These are phyloP conservation scores for Chimonanthus salicifolius DNA, from an alignment of 164 flowering plant species.

Conservation along the genomic window DNA sequence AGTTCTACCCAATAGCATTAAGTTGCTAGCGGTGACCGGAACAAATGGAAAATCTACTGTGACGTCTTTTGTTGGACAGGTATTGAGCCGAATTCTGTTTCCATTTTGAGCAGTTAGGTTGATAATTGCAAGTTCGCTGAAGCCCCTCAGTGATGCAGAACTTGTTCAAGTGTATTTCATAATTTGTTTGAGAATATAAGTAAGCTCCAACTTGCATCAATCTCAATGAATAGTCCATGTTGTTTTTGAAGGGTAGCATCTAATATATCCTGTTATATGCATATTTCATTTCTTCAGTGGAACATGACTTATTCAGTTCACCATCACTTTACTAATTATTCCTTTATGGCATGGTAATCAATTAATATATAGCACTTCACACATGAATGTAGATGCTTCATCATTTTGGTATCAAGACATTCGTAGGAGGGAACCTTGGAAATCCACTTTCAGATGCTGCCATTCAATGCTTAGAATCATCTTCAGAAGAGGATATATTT, in stretches of 20 bases:
- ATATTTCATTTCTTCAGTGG: not conserved
- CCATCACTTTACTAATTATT: not conserved
- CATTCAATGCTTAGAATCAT: conserved; percentile 20
- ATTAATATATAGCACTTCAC: not conserved
- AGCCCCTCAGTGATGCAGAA: not conserved
- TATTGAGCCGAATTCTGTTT: not conserved
- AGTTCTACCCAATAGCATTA: conserved; percentile 24
- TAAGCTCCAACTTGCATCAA: not conserved
- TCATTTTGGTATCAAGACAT: conserved; percentile 27
- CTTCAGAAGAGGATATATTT: conserved; percentile 12
- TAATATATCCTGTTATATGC: not conserved
- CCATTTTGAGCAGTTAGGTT: not conserved
- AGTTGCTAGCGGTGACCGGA: conserved; percentile 40
- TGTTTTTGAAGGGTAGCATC: not conserved
- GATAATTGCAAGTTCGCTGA: not conserved
- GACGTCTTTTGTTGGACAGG: conserved; percentile 42
- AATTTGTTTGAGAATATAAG: not conserved
- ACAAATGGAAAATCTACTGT: conserved; percentile 51
- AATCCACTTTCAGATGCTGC: conserved; percentile 42
- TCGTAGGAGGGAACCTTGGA: conserved; percentile 49
- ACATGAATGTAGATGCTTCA: conserved; percentile 27
- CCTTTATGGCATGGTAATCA: not conserved
- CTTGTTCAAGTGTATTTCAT: not conserved
- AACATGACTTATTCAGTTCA: not conserved
- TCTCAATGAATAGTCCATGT: not conserved